Percentiles rank a stretch among this genome's conserved stretches.
Conservation (phyloP, 352 stramenopile genomes). For the Phytophthora constricta region DNA sequence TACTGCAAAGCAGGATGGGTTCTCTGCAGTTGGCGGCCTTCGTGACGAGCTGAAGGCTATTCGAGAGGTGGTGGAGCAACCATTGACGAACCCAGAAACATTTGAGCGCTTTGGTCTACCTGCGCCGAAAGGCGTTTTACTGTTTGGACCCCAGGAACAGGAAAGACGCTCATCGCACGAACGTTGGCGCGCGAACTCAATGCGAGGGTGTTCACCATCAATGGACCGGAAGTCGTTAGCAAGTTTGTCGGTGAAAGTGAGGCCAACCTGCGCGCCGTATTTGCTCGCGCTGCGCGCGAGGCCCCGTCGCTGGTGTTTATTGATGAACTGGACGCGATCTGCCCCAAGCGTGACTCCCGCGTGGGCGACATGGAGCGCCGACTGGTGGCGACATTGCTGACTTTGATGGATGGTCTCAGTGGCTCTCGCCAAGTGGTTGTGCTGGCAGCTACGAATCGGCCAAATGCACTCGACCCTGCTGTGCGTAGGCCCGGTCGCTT, state of each 20-base stretch:
- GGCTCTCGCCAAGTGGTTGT: conserved; percentile 71
- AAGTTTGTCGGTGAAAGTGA: conserved; percentile 95
- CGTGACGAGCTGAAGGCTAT: conserved; percentile 94
- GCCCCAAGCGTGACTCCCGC: conserved; percentile 80
- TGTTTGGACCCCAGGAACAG: conserved; percentile 97
- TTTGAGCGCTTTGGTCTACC: conserved; percentile 95
- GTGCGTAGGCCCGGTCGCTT: conserved; percentile 96
- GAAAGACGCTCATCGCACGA: conserved; percentile 96
- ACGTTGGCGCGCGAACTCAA: conserved; percentile 93
- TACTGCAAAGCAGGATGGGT: conserved; percentile 50
- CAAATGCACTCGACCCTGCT: conserved; percentile 92
- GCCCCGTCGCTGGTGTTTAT: conserved; percentile 80
- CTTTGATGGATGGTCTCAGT: conserved; percentile 89
- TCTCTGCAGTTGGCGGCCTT: conserved; percentile 84
- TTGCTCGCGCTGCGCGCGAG: conserved; percentile 51
- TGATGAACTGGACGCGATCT: conserved; percentile 94
- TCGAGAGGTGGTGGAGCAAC: conserved; percentile 96
- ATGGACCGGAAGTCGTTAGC: conserved; percentile 96
- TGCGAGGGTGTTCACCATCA: conserved; percentile 96
- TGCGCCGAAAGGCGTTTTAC: conserved; percentile 94
- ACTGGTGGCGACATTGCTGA: conserved; percentile 90
- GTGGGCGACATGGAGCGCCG: conserved; percentile 85
- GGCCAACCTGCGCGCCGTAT: conserved; percentile 78
- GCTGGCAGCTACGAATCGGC: conserved; percentile 83
- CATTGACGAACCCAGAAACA: conserved; percentile 92